Base-by-base conservation (phyloP, 257 asterid genomes). In the Solanum appendiculatum region DNA sequence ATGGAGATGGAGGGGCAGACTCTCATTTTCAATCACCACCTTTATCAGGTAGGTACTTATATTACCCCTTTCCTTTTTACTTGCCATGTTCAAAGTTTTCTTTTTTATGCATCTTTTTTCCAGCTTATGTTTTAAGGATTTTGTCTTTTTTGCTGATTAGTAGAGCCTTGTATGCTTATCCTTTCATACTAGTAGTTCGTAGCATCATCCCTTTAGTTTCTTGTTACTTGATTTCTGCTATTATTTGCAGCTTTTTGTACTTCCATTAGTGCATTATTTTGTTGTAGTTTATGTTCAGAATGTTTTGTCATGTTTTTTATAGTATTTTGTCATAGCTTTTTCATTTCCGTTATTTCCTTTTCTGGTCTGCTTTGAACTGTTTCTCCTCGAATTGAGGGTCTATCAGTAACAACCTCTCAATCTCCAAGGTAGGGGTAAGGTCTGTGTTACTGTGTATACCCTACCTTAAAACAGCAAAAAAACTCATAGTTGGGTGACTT, bases 21-120 rank as follows among this genome's bases (percentile, higher is more conserved):
- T 31, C 90, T 81, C 89, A 9, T 83, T 92, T 90, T 29, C 91
- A 85, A 23, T 68, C 89, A 18, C 34, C 74, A 48, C 87, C 86
- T 29, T 66, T 82, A 86, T 84, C 93, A 88, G 96, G 98, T 95
- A 87, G 96, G 96, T 94, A 36, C 12, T 15, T 34, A 20, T 5
- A 33, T 33, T 33, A 42, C 20, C 54, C 5, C 23, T 56, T 33
- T 36, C 15, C 25, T 84, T 64, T 66, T 14, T 23, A 12, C 82
- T 73, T 73, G 21, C 9, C 14, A 21, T 73, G 20, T 21, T 21
- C 44, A 73, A 36, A 46, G 1, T 5, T 34, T 20, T 58, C 13
- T 44, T 3, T 5, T 73, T 37, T 25, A 27, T 29, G 40, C 46
- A 18, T 72, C 27, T 37, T 37, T 11, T 72, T 34, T 34, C 73